Evolutionary conservation across 2,329 filamentous ascomycete genomes (phyloP).

Genomic region (Curvularia verruculosa): DNA sequence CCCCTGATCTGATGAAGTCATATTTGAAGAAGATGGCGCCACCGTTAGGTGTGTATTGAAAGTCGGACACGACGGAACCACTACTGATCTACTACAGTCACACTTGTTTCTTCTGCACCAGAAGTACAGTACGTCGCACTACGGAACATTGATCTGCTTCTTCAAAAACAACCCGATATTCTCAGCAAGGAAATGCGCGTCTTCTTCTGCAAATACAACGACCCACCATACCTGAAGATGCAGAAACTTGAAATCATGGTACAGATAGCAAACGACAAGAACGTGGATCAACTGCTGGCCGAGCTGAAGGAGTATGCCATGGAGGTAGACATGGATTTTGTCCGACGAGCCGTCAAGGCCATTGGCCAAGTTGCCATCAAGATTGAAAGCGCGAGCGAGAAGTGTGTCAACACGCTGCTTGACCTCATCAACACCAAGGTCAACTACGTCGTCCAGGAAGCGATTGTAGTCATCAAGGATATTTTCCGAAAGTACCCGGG

Average conservation of each 20-base stretch:
- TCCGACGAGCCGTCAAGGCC: conserved; percentile 88
- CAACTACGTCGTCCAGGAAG: conserved; percentile 98
- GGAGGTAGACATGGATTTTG: conserved; percentile 99
- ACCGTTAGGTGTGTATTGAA: conserved; percentile 72
- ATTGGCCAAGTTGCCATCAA: conserved; percentile 99
- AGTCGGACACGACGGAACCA: neutral
- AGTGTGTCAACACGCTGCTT: conserved; percentile 90
- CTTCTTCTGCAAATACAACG: conserved; percentile 99
- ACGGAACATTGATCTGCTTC: conserved; percentile 91
- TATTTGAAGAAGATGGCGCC: conserved; percentile 99
- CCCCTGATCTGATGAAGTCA: conserved; percentile 75
- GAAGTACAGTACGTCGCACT: conserved; percentile 98
- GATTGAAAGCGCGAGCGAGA: conserved; percentile 92
- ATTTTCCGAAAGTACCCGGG: conserved; percentile 97
- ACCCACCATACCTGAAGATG: conserved; percentile 95
- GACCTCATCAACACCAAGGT: conserved; percentile 97
- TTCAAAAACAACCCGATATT: conserved; percentile 96
- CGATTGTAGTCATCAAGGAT: conserved; percentile 98
- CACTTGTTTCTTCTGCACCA: conserved; percentile 89
- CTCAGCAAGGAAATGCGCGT: conserved; percentile 96
- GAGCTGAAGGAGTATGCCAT: conserved; percentile 97
- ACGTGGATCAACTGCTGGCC: conserved; percentile 90
- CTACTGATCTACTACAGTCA: conserved; percentile 66
- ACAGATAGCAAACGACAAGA: conserved; percentile 95
- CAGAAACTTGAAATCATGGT: conserved; percentile 99